Percentiles rank a stretch among this genome's conserved stretches.
Conservation (phyloP, 257 asterid species). For the Rauvolfia tetraphylla region DNA sequence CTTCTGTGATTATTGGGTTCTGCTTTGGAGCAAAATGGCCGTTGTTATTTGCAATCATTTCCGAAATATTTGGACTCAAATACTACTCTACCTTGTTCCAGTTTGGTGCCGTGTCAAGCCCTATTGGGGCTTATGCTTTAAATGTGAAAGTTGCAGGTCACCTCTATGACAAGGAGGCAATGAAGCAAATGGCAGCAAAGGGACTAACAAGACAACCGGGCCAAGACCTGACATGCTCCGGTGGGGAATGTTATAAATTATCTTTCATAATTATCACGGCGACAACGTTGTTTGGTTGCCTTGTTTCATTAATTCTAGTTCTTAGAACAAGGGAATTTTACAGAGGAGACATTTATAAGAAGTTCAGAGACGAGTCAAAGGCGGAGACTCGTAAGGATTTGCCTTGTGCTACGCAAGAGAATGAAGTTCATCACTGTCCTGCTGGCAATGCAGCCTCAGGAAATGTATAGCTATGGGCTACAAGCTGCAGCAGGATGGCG, state of each 20-base stretch:
- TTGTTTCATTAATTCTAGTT: slow-evolving; percentile 32
- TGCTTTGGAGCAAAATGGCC: slow-evolving; percentile 47
- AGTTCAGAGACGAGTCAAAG: slow-evolving; percentile 26
- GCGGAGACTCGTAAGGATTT: neutral
- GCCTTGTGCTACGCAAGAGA: neutral
- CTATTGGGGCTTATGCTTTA: slow-evolving; percentile 39
- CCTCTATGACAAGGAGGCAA: slow-evolving; percentile 39
- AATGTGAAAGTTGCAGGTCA: slow-evolving; percentile 41
- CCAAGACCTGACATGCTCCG: slow-evolving; percentile 34
- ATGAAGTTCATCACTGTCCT: neutral
- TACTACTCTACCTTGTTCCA: slow-evolving; percentile 40
- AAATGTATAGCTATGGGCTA: neutral
- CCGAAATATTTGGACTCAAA: slow-evolving; percentile 34
- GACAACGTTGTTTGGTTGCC: slow-evolving; percentile 29
- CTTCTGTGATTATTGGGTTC: slow-evolving; percentile 35
- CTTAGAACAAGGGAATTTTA: slow-evolving; percentile 49
- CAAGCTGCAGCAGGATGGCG: neutral
- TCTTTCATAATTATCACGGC: slow-evolving; percentile 38
- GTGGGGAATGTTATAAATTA: slow-evolving; percentile 38
- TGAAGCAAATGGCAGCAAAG: slow-evolving; percentile 33
- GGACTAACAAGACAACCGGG: slow-evolving; percentile 28
- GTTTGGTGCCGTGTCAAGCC: slow-evolving; percentile 44
- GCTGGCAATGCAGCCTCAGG: neutral
- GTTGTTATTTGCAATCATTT: slow-evolving; percentile 33
- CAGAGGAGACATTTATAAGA: slow-evolving; percentile 37